These are phyloP conservation scores for Hypericum perforatum DNA, from an alignment of 345 rosid species.

Conservation along the genomic window DNA sequence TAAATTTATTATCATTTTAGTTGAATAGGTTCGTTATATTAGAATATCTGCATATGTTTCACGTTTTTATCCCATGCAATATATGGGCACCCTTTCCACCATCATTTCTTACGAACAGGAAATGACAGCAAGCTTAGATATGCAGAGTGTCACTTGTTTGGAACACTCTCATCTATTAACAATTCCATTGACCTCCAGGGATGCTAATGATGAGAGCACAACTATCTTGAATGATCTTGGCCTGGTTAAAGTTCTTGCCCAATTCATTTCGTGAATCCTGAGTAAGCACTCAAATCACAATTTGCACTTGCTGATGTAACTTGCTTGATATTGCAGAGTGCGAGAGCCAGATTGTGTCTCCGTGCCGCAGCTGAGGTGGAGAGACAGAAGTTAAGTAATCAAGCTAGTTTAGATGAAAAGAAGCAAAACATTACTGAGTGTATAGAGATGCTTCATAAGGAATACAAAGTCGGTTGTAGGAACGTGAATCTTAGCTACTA, in stretches of 20 bases:
- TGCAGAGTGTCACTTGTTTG: slow-evolving; percentile 15
- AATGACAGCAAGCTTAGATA: slow-evolving; percentile 23
- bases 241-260: slow-evolving; percentile 38
- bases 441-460: slow-evolving; percentile 10
- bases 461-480: slow-evolving; percentile 30
- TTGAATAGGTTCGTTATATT: too few relatives aligned
- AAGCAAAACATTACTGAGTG: slow-evolving; percentile 12
- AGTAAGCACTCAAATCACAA: not conserved
- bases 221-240: slow-evolving; percentile 42
- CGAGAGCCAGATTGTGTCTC: slow-evolving; percentile 45
- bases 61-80: slow-evolving; percentile 58
- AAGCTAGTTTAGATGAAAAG: slow-evolving; percentile 16
- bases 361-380: slow-evolving; percentile 47
- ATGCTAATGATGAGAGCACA: slow-evolving; percentile 8
- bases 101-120: slow-evolving; percentile 29
- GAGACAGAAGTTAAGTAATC: slow-evolving; percentile 37
- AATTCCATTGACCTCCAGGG: slow-evolving; percentile 28
- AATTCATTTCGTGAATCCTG: not conserved
- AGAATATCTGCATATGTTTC: too few relatives aligned
- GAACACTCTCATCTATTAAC: slow-evolving; percentile 19
- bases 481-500: slow-evolving; percentile 37
- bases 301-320: not conserved
- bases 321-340: slow-evolving; percentile 30
- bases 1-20: too few relatives aligned
- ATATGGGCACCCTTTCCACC: too few relatives aligned